Conservation (phyloP, 1,284 basidiomycete species). For the Fistulinella staudtii region DNA sequence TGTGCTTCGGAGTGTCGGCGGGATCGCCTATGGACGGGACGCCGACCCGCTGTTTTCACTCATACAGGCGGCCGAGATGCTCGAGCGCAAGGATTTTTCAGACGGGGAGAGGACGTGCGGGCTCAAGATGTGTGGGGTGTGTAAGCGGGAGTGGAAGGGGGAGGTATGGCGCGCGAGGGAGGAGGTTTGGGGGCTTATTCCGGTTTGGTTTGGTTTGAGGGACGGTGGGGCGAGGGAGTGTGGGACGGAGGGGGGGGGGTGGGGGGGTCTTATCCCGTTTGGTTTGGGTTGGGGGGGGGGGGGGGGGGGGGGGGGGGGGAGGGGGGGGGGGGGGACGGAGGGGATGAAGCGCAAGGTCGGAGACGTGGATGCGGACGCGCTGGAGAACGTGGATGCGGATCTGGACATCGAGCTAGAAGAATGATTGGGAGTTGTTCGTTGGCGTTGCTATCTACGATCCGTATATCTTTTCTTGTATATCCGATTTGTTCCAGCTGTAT, state of each 20-base stretch:
- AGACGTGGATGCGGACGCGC: slow-evolving; percentile 2
- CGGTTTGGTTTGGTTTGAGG: slow-evolving; percentile 60
- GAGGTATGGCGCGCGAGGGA: slow-evolving; percentile 51
- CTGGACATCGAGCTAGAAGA: slow-evolving; percentile 7
- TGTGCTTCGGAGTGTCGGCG: slow-evolving; percentile 61
- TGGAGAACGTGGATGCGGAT: slow-evolving; percentile 12
- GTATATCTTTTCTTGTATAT: slow-evolving; percentile 6
- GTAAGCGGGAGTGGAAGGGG: slow-evolving; percentile 56
- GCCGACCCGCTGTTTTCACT: slow-evolving; percentile 69
- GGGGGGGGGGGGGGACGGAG: neutral
- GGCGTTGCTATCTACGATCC: slow-evolving; percentile 17
- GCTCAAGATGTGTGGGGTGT: slow-evolving; percentile 56
- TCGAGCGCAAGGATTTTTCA: slow-evolving; percentile 63
- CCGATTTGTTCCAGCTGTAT: slow-evolving; percentile 7
- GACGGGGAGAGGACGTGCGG: slow-evolving; percentile 56
- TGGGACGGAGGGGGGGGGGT: no score
- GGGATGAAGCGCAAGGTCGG: slow-evolving; percentile 1
- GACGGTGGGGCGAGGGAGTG: slow-evolving; percentile 12
- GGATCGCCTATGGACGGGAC: slow-evolving; percentile 65
- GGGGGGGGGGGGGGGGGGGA: slow-evolving; percentile 1
- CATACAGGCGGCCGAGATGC: slow-evolving; percentile 63
- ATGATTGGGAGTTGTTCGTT: slow-evolving; percentile 11
- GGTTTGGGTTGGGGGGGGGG: slow-evolving; percentile 52
- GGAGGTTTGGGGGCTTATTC: slow-evolving; percentile 61
- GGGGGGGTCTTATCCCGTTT: slow-evolving; percentile 58